Evolutionary conservation across 139 green algal genomes (phyloP), one percentile per base, ranked within the genome.

Genomic region (Asterochloris erici): DNA sequence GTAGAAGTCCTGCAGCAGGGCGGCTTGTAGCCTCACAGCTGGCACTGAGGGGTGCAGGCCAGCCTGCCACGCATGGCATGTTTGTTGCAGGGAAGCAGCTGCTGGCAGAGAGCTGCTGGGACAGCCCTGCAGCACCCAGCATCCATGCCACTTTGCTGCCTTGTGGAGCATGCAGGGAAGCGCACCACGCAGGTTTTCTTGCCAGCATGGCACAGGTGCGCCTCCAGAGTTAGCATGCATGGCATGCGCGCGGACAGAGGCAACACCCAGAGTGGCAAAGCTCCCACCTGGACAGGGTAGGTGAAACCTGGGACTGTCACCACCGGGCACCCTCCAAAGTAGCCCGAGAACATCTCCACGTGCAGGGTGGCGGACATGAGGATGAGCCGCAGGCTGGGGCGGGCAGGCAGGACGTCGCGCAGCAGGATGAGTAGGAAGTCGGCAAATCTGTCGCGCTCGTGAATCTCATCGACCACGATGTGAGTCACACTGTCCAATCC

Each of bases 301-400:
- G 96, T 99, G 89, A 98, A 98, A 11, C 97, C 97, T 0, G 89
- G 82, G 15, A 85, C 82, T 21, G 81, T 71, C 19, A 96, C 78
- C 24, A 96, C 81, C 0, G 93, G 93, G 87, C 93, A 96, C 27
- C 89, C 89, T 27, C 84, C 80, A 83, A 96, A 96, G 87, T 96
- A 96, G 77, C 64, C 66, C 11, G 79, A 83, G 63, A 93, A 93
- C 19, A 93, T 85, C n/a, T 89, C 88, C 11, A 89, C 78, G 78
- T 93, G 87, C 26, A 98, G 92, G 13, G 95, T 98, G 61, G 95
- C 95, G 14, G 79, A 91, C 95, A 98, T 98, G 60, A 98, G 91
- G 73, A 98, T 87, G 21, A 97, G 71, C 6, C 91, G 87, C 78
- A 97, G 84, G 73, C 92, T 69, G 0, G 93, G 93, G 47, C 92